Evolutionary conservation across 2,329 filamentous ascomycete species (phyloP).

Genomic region (Thielaviopsis ethacetica): DNA sequence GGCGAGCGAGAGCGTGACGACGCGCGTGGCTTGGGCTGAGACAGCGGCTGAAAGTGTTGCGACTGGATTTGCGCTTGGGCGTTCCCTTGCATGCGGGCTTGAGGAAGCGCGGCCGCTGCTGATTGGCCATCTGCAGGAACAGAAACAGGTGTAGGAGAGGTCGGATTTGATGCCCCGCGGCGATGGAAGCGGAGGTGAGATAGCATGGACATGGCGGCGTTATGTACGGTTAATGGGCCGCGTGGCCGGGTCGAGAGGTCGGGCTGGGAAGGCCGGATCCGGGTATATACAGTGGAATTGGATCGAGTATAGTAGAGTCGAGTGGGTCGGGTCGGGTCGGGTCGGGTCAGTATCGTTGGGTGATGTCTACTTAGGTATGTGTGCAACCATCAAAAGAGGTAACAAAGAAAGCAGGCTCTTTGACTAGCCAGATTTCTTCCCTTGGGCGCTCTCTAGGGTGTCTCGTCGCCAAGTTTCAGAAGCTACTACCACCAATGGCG

Average conservation of each 20-base stretch:
- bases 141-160: conserved; percentile 29
- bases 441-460: neutral
- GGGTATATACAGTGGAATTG: neutral
- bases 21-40: neutral
- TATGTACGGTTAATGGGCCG: neutral
- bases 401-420: neutral
- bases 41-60: neutral
- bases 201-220: conserved; percentile 23
- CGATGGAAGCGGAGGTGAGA: conserved; percentile 43
- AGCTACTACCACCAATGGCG: neutral
- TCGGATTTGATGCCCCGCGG: conserved; percentile 37
- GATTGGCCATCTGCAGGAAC: neutral
- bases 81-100: neutral
- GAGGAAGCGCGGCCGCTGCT: neutral
- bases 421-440: neutral
- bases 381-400: neutral
- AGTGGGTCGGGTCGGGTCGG: neutral
- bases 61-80: neutral
- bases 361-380: neutral
- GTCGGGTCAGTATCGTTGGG: neutral
- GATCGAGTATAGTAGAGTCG: neutral
- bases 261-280: neutral
- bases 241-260: neutral
- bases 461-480: neutral
- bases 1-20: conserved; percentile 3